Evolutionary conservation across 345 rosid species (phyloP).

Genomic region (Bruguiera gymnorhiza): DNA sequence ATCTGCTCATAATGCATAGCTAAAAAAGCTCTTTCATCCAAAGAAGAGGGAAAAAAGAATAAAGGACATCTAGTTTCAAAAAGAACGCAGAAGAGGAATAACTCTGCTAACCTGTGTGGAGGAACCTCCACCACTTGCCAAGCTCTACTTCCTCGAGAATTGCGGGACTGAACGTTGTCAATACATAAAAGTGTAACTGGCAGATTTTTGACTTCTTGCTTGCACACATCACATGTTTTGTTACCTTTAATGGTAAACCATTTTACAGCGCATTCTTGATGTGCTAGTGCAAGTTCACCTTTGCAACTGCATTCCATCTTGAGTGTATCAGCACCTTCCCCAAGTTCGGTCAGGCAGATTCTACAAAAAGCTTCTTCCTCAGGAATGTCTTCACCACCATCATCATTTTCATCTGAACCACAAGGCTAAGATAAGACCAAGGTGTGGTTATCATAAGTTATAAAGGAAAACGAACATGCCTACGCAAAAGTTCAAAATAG

Average conservation of each 20-base stretch:
- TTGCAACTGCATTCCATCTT: constrained; percentile 98
- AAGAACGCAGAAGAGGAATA: no score
- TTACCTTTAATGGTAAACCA: constrained; percentile 99
- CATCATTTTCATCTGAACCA: constrained; percentile 63
- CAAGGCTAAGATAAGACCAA: constrained; percentile 60
- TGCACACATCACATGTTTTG: constrained; percentile 93
- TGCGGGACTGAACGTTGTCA: constrained; percentile 44
- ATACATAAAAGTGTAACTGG: constrained; percentile 90
- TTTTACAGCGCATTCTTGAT: constrained; percentile 84
- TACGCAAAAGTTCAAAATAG: constrained; percentile 11
- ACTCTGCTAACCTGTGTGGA: constrained; percentile 57
- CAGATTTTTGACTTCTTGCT: constrained; percentile 83
- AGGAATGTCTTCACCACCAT: constrained; percentile 73
- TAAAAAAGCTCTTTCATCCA: background rate
- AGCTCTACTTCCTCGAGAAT: constrained; percentile 19
- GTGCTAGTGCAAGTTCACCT: constrained; percentile 90
- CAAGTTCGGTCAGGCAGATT: constrained; percentile 78
- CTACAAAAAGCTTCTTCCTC: constrained; percentile 94
- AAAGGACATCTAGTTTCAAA: background rate
- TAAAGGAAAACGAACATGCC: constrained; percentile 1
- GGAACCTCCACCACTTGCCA: constrained; percentile 20
- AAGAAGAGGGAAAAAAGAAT: constrained; percentile 1
- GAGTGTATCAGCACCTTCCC: constrained; percentile 80
- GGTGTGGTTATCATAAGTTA: constrained; percentile 45
- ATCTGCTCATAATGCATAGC: no score